phyloP scores from a whole-genome alignment of 805 yeast genomes.

The Starmerella vaccinii region DNA sequence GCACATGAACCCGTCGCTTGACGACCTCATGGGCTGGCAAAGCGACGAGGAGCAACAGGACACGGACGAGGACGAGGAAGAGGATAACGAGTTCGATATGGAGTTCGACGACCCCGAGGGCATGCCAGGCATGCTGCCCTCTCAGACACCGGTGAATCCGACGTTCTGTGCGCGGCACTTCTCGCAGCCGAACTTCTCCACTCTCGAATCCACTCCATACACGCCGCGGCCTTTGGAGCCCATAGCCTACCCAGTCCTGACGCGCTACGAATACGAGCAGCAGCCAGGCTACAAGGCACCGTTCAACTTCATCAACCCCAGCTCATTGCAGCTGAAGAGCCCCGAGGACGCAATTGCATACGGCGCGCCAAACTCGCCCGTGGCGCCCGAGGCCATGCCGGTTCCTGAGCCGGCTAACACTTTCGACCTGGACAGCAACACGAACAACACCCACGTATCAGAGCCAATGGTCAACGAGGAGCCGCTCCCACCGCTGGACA shows the following conservation, averaged over 20 bases:
- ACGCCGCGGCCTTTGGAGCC: conserved; percentile 6
- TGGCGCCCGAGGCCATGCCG: neutral
- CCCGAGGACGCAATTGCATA: neutral
- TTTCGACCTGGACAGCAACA: neutral
- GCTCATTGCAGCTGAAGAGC: conserved; percentile 14
- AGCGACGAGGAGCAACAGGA: conserved; percentile 24
- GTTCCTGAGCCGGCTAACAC: neutral
- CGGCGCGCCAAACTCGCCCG: neutral
- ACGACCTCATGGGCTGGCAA: conserved; percentile 20
- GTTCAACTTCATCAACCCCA: conserved; percentile 17
- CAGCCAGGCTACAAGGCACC: conserved; percentile 13
- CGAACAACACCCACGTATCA: neutral
- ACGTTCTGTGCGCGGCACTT: conserved; percentile 12
- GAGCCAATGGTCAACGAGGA: neutral
- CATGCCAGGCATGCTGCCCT: conserved; percentile 7
- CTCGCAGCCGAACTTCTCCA: conserved; percentile 13
- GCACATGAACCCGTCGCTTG: conserved; percentile 7
- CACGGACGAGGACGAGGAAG: conserved; percentile 24
- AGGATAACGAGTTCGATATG: conserved; percentile 20
- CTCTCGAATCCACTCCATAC: conserved; percentile 8
- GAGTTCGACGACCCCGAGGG: conserved; percentile 20
- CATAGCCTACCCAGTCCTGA: neutral
- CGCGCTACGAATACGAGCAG: conserved; percentile 3
- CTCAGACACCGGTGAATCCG: neutral
- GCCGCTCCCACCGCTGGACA: neutral